Conservation (phyloP, 2,329 filamentous ascomycete species). For the Stachybotrys chartarum region DNA sequence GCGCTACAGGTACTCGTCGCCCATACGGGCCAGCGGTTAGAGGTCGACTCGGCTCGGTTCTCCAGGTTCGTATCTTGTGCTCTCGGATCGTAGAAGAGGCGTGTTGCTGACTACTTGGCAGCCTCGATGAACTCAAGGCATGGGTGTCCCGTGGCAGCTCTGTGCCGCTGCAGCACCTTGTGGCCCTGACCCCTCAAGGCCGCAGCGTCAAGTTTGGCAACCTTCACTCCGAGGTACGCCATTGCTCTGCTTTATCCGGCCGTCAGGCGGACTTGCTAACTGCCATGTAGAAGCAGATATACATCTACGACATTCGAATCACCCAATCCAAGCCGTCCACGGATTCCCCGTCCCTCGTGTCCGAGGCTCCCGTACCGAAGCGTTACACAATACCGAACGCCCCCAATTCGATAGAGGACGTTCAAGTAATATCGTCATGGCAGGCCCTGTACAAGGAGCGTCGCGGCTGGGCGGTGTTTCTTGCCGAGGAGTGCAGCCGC, state of each 20-base stretch:
- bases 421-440: slow-evolving; percentile 81
- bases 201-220: slow-evolving; percentile 77
- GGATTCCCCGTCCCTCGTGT: slow-evolving; percentile 33
- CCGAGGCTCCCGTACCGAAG: slow-evolving; percentile 43
- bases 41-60: slow-evolving; percentile 69
- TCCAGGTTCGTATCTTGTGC: slow-evolving; percentile 49
- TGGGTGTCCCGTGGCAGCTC: slow-evolving; percentile 71
- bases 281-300: slow-evolving; percentile 66
- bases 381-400: slow-evolving; percentile 55
- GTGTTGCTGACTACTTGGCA: slow-evolving; percentile 25
- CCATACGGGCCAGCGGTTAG: slow-evolving; percentile 83
- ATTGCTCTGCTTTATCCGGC: neutral
- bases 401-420: slow-evolving; percentile 77
- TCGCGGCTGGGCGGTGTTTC: slow-evolving; percentile 66
- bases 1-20: slow-evolving; percentile 85
- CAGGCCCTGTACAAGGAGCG: slow-evolving; percentile 76
- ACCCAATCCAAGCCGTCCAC: slow-evolving; percentile 49
- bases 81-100: neutral
- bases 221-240: slow-evolving; percentile 67
- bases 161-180: slow-evolving; percentile 72
- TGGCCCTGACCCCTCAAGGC: slow-evolving; percentile 78
- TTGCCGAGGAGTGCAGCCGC: slow-evolving; percentile 61
- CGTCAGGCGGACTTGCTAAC: slow-evolving; percentile 7
- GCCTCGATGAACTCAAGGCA: slow-evolving; percentile 75
- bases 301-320: slow-evolving; percentile 80